Base-by-base conservation (phyloP, 2,329 filamentous ascomycete genomes). In the Penicillium sp. region DNA sequence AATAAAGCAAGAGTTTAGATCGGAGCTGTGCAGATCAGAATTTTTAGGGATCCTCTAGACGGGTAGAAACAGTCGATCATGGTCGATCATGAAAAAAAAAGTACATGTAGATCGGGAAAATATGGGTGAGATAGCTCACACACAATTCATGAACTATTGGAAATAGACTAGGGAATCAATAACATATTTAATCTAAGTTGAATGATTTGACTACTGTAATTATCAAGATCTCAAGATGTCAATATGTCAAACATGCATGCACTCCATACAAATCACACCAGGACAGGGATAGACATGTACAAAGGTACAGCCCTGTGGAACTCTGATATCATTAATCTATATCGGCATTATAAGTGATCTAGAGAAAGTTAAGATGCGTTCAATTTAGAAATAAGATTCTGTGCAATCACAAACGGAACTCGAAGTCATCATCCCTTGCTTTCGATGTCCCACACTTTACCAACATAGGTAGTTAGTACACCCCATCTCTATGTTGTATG, bases 11-110 rank as follows among this genome's bases (percentile, higher is more conserved):
- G 32, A 48, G 6, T 6, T 37, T 10, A 24, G 19, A 43, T 43
- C 19, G 15, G 39, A 37, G 8, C 19, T 31, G 9, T 26, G 28
- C 44, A 32, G 26, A 45, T 38, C 33, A 5, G 6, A 44, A 1
- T 10, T 32, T 45, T 44, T 49, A 48, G 32, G 47, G 53, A 58
- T 58, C 44, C 43, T 49, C 48, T 15, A 49, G 34, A 35, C 53
- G 56, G 54, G 51, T 56, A 54, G 19, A 47, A 33, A 31, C 32
- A 52, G 53, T 33, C 35, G 40, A 43, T 52, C 45, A 34, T 42
- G 15, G 37, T 5, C 15, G 45, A 43, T 43, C 41, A 17, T 21
- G 6, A n/a, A n/a, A 0, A 5, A 19, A 19, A 40, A 40, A 46
- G 34, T 40, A 32, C 44, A 7, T 43, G 34, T 46, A 34, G 29